A percentile compares a stretch with the other conserved stretches of the same genome.
phyloP scores from a whole-genome alignment of 2,329 filamentous ascomycete genomes.

The Colletotrichum sp. region DNA sequence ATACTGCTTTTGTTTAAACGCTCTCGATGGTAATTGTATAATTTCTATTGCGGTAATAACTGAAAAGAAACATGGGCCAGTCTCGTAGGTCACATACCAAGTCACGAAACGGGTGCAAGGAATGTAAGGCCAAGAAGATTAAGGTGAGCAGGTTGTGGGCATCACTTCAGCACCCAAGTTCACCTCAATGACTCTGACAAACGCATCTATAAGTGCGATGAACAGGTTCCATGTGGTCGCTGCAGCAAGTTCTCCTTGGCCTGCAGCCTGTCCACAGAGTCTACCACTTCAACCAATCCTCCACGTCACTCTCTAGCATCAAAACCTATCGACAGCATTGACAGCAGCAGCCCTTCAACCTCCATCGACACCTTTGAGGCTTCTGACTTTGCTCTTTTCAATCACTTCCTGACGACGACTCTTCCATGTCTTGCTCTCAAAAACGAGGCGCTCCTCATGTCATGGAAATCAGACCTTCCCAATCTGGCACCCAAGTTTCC shows the following conservation, averaged over 20 bases:
- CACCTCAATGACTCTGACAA: not conserved
- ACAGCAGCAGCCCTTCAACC: not conserved
- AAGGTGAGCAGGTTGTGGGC: not conserved
- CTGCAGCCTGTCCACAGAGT: not conserved
- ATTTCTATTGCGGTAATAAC: accelerated
- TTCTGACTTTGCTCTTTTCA: not conserved
- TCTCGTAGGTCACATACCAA: not conserved
- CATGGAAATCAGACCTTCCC: not conserved
- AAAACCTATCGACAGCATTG: not conserved
- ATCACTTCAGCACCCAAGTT: not conserved
- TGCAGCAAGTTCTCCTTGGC: not conserved
- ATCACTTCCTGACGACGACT: not conserved
- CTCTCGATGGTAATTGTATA: not conserved
- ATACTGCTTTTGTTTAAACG: not conserved
- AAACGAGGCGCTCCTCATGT: not conserved
- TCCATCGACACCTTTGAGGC: not conserved
- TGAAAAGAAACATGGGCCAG: not conserved
- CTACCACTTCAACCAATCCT: accelerated
- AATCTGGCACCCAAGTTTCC: not conserved
- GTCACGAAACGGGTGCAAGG: not conserved
- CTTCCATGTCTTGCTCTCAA: not conserved
- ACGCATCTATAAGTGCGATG: not conserved
- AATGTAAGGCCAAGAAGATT: not conserved
- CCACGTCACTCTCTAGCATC: not conserved
- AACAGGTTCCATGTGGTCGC: not conserved